These are phyloP conservation scores for Calonectria fujianensis DNA, from an alignment of 2,329 filamentous ascomycete species.

Conservation along the genomic window DNA sequence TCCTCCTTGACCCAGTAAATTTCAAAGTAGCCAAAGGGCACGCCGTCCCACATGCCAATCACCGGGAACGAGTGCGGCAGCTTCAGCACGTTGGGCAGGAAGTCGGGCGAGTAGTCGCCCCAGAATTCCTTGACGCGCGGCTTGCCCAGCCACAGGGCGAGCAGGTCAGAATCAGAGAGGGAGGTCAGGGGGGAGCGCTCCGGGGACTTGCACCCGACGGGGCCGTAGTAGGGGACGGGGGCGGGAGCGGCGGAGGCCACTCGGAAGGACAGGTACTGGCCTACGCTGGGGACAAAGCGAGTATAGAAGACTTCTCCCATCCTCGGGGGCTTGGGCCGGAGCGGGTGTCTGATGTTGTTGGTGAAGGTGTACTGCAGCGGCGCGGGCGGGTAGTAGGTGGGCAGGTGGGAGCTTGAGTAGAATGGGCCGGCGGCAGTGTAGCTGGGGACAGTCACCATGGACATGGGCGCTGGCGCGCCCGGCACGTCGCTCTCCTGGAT, in stretches of 20 bases:
- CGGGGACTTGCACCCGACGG: constrained; percentile 65
- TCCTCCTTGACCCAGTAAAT: constrained; percentile 99
- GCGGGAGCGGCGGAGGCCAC: constrained; percentile 82
- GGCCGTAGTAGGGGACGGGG: constrained; percentile 79
- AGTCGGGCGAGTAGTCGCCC: constrained; percentile 80
- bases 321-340: constrained; percentile 90
- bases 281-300: constrained; percentile 87
- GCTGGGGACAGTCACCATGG: constrained; percentile 57
- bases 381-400: constrained; percentile 91
- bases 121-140: constrained; percentile 90
- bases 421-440: constrained; percentile 81
- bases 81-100: constrained; percentile 79
- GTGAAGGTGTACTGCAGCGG: constrained; percentile 89
- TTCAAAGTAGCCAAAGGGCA: constrained; percentile 98
- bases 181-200: constrained; percentile 64
- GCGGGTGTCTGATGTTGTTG: constrained; percentile 86
- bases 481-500: constrained; percentile 62
- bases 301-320: constrained; percentile 95
- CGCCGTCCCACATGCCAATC: constrained; percentile 94
- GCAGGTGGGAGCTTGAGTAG: constrained; percentile 87
- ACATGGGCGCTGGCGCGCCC: constrained; percentile 61
- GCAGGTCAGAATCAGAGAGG: constrained; percentile 74
- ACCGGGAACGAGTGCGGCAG: constrained; percentile 89
- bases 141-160: constrained; percentile 92
- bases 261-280: constrained; percentile 91